These are phyloP conservation scores for Chrysanthemum makinoi DNA, from an alignment of 129 eudicot species.

Conservation along the genomic window DNA sequence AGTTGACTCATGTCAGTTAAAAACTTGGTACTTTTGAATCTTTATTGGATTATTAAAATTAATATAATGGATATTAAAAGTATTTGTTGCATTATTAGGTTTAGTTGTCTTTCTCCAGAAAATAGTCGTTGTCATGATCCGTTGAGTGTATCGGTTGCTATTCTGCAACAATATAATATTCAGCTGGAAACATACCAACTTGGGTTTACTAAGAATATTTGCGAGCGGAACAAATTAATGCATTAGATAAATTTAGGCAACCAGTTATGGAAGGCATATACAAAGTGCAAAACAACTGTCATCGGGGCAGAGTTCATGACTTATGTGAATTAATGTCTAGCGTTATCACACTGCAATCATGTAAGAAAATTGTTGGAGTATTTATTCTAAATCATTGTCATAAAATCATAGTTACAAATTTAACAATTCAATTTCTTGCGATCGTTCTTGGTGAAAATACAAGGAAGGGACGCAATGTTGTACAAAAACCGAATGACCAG, in stretches of 20 bases:
- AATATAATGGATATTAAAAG: too few species aligned
- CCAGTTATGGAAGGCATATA: constrained; percentile 61
- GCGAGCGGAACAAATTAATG: constrained; percentile 68
- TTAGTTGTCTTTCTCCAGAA: constrained; percentile 68
- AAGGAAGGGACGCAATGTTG: constrained; percentile 41
- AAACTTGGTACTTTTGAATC: too few species aligned
- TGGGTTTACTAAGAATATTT: constrained; percentile 83
- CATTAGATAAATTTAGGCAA: constrained; percentile 59
- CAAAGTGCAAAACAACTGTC: constrained; percentile 59
- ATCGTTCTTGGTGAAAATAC: constrained; percentile 81
- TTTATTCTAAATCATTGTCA: neutral
- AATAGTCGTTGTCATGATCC: constrained; percentile 61
- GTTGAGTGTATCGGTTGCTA: constrained; percentile 63
- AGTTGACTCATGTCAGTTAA: neutral
- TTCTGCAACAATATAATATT: constrained; percentile 69
- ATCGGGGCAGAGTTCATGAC: constrained; percentile 51
- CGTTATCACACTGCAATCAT: constrained; percentile 70
- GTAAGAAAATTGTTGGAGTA: constrained; percentile 40
- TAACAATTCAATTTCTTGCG: constrained; percentile 24
- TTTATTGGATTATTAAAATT: too few species aligned
- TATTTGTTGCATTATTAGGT: constrained; percentile 39
- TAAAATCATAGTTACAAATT: neutral
- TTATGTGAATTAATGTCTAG: constrained; percentile 56
- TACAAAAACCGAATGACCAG: constrained; percentile 34
- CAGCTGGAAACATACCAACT: constrained; percentile 88